Evolutionary conservation across 306 rosid species (phyloP).

Genomic region (Acacia crassicarpa): DNA sequence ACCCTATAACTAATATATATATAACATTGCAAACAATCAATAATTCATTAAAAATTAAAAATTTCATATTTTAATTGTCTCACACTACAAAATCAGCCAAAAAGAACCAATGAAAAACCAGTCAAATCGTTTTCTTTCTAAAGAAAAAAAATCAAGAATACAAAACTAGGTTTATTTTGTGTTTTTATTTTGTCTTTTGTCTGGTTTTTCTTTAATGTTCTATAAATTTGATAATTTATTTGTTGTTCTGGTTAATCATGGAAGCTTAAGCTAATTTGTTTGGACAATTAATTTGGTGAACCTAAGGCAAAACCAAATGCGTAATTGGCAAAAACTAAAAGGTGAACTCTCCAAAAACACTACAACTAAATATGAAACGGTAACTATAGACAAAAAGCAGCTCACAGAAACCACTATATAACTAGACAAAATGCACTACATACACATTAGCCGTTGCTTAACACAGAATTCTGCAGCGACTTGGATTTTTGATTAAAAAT

Average conservation of each 20-base stretch:
- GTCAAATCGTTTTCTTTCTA: background rate
- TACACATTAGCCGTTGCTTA: slow-evolving; percentile 36
- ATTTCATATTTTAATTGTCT: background rate
- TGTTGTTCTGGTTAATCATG: background rate
- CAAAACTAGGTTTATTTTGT: background rate
- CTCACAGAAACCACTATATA: slow-evolving; percentile 25
- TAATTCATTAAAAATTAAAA: background rate
- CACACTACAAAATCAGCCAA: background rate
- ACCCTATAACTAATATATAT: too few species aligned
- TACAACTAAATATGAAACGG: slow-evolving; percentile 27
- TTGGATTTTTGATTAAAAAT: slow-evolving; percentile 28
- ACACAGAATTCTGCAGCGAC: slow-evolving; percentile 33
- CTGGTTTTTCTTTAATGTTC: too few species aligned
- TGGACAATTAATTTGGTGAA: background rate
- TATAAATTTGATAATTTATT: too few species aligned
- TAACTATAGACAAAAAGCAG: slow-evolving; percentile 19
- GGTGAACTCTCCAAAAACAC: slow-evolving; percentile 26
- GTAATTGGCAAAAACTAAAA: slow-evolving; percentile 8
- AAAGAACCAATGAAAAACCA: background rate
- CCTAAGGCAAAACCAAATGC: slow-evolving; percentile 8
- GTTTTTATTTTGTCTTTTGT: background rate
- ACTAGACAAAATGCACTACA: slow-evolving; percentile 42
- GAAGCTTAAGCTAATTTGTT: too few species aligned
- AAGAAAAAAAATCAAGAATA: background rate
- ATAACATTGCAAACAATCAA: too few species aligned